A percentile compares a stretch with the other conserved stretches of the same genome.
These are phyloP conservation scores for Catunica adiposa DNA, from an alignment of 2,329 filamentous ascomycete genomes.

Conservation along the genomic window DNA sequence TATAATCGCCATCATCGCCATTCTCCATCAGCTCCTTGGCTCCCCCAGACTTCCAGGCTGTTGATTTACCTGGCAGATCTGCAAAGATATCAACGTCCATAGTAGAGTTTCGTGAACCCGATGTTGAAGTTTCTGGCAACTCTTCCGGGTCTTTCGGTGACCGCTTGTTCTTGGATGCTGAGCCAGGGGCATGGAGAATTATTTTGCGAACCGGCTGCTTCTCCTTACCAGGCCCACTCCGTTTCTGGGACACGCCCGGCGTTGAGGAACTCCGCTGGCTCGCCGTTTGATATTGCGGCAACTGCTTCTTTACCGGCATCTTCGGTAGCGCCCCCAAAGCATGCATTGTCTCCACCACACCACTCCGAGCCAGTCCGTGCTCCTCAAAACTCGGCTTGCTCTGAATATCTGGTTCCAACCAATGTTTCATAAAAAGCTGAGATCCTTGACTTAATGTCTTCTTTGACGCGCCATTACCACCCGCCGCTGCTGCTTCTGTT, in stretches of 20 bases:
- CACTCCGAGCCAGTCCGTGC: conserved; percentile 53
- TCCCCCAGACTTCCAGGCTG: not conserved
- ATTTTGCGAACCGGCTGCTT: conserved; percentile 25
- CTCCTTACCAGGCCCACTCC: conserved; percentile 18
- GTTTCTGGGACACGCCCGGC: not conserved
- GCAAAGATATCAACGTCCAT: conserved; percentile 17
- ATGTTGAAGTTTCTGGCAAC: conserved; percentile 1
- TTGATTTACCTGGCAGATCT: conserved; percentile 2
- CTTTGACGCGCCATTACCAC: conserved; percentile 15
- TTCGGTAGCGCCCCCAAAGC: conserved; percentile 60
- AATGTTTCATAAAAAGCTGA: conserved; percentile 36
- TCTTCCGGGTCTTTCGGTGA: conserved; percentile 16
- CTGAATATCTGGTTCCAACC: conserved; percentile 43
- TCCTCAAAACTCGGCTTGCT: conserved; percentile 62
- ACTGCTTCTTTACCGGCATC: conserved; percentile 20
- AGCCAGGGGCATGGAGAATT: conserved; percentile 27
- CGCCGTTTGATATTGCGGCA: not conserved
- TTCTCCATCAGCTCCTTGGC: not conserved
- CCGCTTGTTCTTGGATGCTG: conserved; percentile 18
- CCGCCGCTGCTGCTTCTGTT: not conserved
- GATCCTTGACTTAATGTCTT: conserved; percentile 22
- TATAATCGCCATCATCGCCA: conserved; percentile 10
- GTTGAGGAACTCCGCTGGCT: conserved; percentile 20
- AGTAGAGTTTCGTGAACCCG: not conserved
- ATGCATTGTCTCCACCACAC: conserved; percentile 70